phyloP scores from a whole-genome alignment of 768 basidiomycete species.

The Suillus subalutaceus region DNA sequence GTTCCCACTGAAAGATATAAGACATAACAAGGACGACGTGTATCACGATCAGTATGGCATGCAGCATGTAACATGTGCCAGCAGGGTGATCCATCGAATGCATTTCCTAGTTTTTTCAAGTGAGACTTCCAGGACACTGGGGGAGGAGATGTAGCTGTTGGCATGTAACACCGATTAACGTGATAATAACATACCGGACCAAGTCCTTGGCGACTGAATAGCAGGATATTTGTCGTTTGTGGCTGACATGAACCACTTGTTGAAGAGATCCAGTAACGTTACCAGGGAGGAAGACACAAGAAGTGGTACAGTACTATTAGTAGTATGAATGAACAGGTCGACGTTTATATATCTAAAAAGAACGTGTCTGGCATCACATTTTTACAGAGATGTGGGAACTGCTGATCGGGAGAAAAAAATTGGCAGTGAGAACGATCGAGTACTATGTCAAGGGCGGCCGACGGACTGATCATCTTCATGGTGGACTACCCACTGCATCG shows the following conservation, averaged over 20 bases:
- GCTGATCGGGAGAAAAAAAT: background rate
- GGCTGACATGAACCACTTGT: background rate
- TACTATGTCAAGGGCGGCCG: background rate
- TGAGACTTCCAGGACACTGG: background rate
- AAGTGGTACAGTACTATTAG: background rate
- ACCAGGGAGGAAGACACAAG: background rate
- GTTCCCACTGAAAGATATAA: too few relatives aligned
- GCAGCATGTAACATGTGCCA: too few relatives aligned
- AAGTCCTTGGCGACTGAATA: background rate
- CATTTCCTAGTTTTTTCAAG: too few relatives aligned
- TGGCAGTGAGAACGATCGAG: background rate
- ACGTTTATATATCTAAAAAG: background rate
- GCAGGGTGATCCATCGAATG: too few relatives aligned
- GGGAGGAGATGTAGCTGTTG: background rate
- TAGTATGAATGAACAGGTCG: background rate
- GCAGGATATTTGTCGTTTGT: background rate
- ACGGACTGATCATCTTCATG: background rate
- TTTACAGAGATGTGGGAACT: background rate
- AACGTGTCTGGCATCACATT: background rate
- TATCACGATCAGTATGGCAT: too few relatives aligned
- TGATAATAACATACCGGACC: background rate
- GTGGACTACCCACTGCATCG: too few relatives aligned
- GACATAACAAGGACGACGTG: too few relatives aligned
- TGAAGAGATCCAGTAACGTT: background rate
- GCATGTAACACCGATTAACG: background rate